These are phyloP conservation scores for Fusarium multiceps DNA, from an alignment of 2,329 filamentous ascomycete genomes.

Conservation along the genomic window DNA sequence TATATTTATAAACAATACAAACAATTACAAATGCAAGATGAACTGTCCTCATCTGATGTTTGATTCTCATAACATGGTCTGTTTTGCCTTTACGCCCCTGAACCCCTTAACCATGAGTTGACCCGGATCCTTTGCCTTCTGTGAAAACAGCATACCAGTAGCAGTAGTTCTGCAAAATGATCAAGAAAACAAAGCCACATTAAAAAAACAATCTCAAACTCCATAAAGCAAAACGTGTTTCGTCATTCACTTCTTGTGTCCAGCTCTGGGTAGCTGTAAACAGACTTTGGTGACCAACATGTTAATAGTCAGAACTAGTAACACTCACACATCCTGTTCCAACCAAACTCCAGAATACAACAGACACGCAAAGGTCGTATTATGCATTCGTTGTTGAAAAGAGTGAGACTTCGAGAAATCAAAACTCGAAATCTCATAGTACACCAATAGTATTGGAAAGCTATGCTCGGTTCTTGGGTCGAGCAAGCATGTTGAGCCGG, in stretches of 20 bases:
- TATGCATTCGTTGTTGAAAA: constrained; percentile 36
- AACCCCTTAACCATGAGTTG: constrained; percentile 26
- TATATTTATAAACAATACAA: constrained; percentile 19
- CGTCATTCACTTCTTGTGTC: constrained; percentile 33
- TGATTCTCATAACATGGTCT: constrained; percentile 41
- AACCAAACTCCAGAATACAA: constrained; percentile 1
- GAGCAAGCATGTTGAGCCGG: constrained; percentile 70
- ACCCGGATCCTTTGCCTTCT: constrained; percentile 37
- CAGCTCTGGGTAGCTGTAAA: background rate
- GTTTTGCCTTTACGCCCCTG: constrained; percentile 43
- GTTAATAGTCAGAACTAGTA: constrained; percentile 7
- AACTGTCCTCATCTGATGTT: constrained; percentile 39
- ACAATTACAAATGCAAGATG: constrained; percentile 24
- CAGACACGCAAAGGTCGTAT: constrained; percentile 30
- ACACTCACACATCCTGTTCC: background rate
- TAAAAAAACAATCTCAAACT: constrained; percentile 46
- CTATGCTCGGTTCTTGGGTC: constrained; percentile 67
- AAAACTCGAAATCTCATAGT: background rate
- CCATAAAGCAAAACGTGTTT: constrained; percentile 42
- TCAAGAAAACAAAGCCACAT: constrained; percentile 32
- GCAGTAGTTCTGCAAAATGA: constrained; percentile 17
- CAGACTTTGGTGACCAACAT: constrained; percentile 6
- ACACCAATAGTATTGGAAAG: constrained; percentile 1
- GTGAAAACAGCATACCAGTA: constrained; percentile 22
- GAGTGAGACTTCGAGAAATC: background rate